Evolutionary conservation across 2,329 filamentous ascomycete species (phyloP), one percentile per base, ranked within the genome.

Genomic region (Colletotrichum lentis): DNA sequence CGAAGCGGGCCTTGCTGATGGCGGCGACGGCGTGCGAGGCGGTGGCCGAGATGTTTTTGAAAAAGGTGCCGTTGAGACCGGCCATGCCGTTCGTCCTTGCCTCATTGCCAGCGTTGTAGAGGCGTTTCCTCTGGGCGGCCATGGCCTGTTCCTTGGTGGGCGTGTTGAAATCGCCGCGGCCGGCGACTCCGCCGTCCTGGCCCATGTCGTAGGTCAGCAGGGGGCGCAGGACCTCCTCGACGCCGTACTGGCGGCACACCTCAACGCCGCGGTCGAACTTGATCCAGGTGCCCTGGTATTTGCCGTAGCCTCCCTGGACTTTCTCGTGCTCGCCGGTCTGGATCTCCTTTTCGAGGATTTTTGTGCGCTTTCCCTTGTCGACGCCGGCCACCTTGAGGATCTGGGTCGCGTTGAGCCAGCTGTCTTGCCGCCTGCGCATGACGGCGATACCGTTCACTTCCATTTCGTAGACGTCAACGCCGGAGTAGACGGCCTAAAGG

Each of bases 221-320:
- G 18, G 91, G 91, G 24, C 88, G 86, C 55, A 96, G 81, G 5
- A 93, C 74, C 71, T 95, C 92, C 77, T 95, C 91, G 39, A 96
- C 92, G 12, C 86, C 88, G 73, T 91, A 91, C 72, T 90, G 88
- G 49, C 91, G 89, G 79, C 96, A 98, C 73, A 99, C 95, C 76
- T 97, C 93, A 53, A 96, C 86, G 1, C 95, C 96, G 69, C 95
- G 89, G 57, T 95, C 91, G 76, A 97, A 98, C 75, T 91, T 93
- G 76, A 99, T 97, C 96, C 96, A 99, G 2, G 96, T 99, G 63
- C 96, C 96, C 82, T 99, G 96, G 76, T 99, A 99, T 82, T 98
- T 98, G 72, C 96, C 96, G 76, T 99, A 99, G 5, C 96, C 96
- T 41, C 96, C 96, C 78, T 99, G 96, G 3, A 99, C 95, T 80